These are phyloP conservation scores for Suillus hirtellus DNA, from an alignment of 768 basidiomycete genomes.

Conservation along the genomic window DNA sequence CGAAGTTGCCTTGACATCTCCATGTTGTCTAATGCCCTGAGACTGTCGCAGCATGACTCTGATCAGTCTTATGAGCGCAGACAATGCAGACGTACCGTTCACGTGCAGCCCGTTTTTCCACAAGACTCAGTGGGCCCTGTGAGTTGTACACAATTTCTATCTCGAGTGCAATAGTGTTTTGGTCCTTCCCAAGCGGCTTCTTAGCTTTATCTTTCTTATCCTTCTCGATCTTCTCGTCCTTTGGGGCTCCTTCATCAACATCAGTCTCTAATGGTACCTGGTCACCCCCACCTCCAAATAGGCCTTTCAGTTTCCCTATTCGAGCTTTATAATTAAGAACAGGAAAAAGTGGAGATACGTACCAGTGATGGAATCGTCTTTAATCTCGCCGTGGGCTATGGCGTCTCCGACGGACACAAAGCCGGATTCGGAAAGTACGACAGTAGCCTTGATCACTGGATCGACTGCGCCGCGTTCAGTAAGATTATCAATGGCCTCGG, in stretches of 20 bases:
- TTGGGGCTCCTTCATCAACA: conserved; percentile 29
- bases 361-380: conserved; percentile 79
- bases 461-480: conserved; percentile 80
- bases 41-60: conserved; percentile 42
- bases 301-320: conserved; percentile 80
- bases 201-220: conserved; percentile 38
- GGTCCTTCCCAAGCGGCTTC: conserved; percentile 39
- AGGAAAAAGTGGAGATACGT: conserved; percentile 18
- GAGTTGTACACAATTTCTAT: conserved; percentile 61
- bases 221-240: conserved; percentile 39
- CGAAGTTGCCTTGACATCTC: conserved; percentile 75
- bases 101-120: conserved; percentile 73
- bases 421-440: conserved; percentile 84
- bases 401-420: conserved; percentile 82
- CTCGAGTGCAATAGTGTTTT: conserved; percentile 66
- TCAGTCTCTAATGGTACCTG: conserved; percentile 31
- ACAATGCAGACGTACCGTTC: conserved; percentile 53
- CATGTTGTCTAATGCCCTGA: conserved; percentile 74
- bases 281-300: conserved; percentile 68
- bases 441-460: conserved; percentile 83
- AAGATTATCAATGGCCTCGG: conserved; percentile 77
- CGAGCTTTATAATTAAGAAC: conserved; percentile 17
- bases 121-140: conserved; percentile 72
- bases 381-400: conserved; percentile 75
- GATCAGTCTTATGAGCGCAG: conserved; percentile 7